Percentiles rank a stretch among this genome's conserved stretches.
These are phyloP conservation scores for Talaromyces trachyspermus DNA, from an alignment of 495 filamentous ascomycete species.

Conservation along the genomic window DNA sequence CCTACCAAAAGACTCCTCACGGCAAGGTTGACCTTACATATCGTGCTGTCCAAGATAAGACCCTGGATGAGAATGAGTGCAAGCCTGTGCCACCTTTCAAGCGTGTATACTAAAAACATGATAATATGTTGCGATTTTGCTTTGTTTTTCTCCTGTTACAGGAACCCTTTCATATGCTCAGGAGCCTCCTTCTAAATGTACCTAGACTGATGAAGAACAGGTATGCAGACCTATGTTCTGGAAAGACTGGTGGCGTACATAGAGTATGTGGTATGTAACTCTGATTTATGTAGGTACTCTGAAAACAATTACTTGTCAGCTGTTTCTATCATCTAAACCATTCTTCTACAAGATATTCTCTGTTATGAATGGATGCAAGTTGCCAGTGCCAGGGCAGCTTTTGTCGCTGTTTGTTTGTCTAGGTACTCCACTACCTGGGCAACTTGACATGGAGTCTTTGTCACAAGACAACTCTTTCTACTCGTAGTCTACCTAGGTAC, in stretches of 20 bases:
- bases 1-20: conserved; percentile 84
- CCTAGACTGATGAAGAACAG: no score
- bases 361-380: no score
- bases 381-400: no score
- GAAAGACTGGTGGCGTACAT: neutral
- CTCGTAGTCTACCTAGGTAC: no score
- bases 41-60: conserved; percentile 65
- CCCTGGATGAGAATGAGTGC: conserved; percentile 86
- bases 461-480: no score
- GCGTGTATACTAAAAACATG: conserved; percentile 59
- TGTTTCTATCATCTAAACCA: neutral
- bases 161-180: neutral
- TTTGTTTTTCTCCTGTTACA: neutral
- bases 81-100: conserved; percentile 81
- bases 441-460: no score
- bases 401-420: no score
- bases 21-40: conserved; percentile 72
- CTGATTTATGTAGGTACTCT: neutral
- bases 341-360: conserved; percentile 1
- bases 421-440: no score
- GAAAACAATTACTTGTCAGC: no score
- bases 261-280: neutral
- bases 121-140: conserved; percentile 1
- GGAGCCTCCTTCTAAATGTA: neutral
- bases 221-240: no score